Base-by-base conservation (phyloP, 768 basidiomycete genomes). In the Lentinus brumalis region DNA sequence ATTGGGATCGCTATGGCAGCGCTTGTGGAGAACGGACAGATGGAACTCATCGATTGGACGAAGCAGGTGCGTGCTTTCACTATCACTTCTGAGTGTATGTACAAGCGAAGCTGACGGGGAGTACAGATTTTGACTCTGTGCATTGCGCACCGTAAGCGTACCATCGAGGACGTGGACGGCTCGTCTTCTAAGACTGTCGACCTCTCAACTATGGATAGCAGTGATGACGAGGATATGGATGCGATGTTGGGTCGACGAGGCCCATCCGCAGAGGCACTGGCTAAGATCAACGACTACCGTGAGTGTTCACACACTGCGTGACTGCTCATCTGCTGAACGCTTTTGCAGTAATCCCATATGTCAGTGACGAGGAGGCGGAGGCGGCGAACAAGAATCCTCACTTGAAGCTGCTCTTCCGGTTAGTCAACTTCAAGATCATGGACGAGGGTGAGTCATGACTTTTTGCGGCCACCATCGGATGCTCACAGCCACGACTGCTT, bases 361-460 rank as follows among this genome's bases (percentile, higher is more conserved):
- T 86, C 46, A 84, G 75, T 55, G 88, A 97, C 54, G 86, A 92
- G 58, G 83, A 88, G 57, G 91, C 88, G 14, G 77, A 86, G 21
- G 92, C 90, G 0, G 89, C 88, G 2, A 89, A 88, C 31, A 89
- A 85, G 68, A 86, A 97, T 68, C 78, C 86, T 11, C 82, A 88
- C 57, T 77, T 98, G 62, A 95, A 94, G 71, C 83, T 98, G 30
- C 74, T 98, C 62, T 89, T 97, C 73, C 86, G 89, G 39, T 77
- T 98, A 8, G 78, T 88, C 21, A 85, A 86, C 40, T 96, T 96
- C 72, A 78, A 77, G 62, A 78, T 88, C 49, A 73, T 81, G 11
- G 82, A 86, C 56, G 86, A 92, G 70, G 84, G 94, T 91, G 66
- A 59, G 38, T 57, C 62, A 54, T 56, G n/a, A n/a, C 18, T 58